Conservation (phyloP, 2,329 filamentous ascomycete genomes). For the Metarhizium brunneum region DNA sequence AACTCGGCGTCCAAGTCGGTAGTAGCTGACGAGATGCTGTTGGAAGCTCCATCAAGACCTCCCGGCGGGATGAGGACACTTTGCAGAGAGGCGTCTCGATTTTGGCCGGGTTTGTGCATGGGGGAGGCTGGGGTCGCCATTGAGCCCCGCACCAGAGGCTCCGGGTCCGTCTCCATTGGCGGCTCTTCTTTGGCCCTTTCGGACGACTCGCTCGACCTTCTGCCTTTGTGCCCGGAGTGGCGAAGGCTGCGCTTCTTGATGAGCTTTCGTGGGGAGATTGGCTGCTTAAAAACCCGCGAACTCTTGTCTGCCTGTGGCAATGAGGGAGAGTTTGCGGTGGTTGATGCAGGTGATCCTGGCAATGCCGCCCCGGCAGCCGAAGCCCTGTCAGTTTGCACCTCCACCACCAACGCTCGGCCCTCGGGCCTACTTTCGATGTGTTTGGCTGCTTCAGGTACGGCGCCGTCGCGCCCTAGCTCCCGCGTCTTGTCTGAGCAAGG, state of each 20-base stretch:
- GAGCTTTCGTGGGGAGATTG: constrained; percentile 10
- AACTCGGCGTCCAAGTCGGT: constrained; percentile 26
- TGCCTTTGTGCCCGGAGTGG: constrained; percentile 13
- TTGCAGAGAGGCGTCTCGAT: constrained; percentile 7
- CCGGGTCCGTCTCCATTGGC: constrained; percentile 9
- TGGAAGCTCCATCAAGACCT: constrained; percentile 2
- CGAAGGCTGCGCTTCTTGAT: constrained; percentile 19
- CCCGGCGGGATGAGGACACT: neutral
- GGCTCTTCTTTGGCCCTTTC: constrained; percentile 1
- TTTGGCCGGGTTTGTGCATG: constrained; percentile 6
- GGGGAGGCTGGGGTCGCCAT: constrained; percentile 11
- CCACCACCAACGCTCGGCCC: constrained; percentile 8
- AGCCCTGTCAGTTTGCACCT: constrained; percentile 2
- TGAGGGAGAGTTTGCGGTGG: neutral
- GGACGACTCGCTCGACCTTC: constrained; percentile 17
- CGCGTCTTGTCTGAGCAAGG: neutral
- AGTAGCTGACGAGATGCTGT: constrained; percentile 15
- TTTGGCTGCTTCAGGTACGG: constrained; percentile 3
- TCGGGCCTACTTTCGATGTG: constrained; percentile 5
- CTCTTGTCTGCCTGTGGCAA: neutral
- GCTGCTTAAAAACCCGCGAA: neutral
- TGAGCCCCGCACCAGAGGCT: constrained; percentile 17
- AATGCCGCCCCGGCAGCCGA: constrained; percentile 11
- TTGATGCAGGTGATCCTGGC: neutral
- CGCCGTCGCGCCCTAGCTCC: neutral